Conservation (phyloP, 768 basidiomycete species). For the Xerocomellus amylosporus region DNA sequence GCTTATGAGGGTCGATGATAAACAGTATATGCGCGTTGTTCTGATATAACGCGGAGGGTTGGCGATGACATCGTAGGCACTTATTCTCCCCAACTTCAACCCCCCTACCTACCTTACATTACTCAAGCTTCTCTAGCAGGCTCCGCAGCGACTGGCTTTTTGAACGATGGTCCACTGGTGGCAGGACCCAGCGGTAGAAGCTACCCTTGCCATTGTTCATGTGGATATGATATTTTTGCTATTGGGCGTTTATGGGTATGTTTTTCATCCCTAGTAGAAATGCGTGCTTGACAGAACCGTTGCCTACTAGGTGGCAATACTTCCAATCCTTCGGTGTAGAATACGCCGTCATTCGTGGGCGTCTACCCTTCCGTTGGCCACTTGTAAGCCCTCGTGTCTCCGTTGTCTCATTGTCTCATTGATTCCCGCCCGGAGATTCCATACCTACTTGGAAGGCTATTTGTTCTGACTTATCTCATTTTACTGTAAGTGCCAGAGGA, state of each 20-base stretch:
- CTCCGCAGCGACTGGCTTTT: too few relatives aligned
- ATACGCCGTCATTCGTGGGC: conserved; percentile 18
- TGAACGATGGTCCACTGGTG: conserved; percentile 17
- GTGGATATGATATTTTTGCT: conserved; percentile 8
- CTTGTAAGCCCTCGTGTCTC: conserved; percentile 16
- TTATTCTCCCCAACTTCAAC: too few relatives aligned
- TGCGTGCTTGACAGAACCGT: neutral
- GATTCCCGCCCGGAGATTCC: conserved; percentile 14
- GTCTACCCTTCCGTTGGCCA: conserved; percentile 24
- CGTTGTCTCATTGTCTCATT: neutral
- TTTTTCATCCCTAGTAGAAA: neutral
- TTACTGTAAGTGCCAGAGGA: conserved; percentile 7
- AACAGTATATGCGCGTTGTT: too few relatives aligned
- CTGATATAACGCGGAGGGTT: too few relatives aligned
- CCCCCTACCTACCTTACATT: too few relatives aligned
- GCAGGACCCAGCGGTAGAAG: conserved; percentile 13
- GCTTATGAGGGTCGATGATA: too few relatives aligned
- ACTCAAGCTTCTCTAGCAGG: too few relatives aligned
- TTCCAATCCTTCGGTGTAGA: conserved; percentile 18
- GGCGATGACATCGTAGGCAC: too few relatives aligned
- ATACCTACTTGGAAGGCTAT: conserved; percentile 24
- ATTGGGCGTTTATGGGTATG: conserved; percentile 21
- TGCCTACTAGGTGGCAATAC: conserved; percentile 27
- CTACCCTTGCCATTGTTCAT: neutral
- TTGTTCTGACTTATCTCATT: conserved; percentile 11